Percentiles rank a stretch among this genome's conserved stretches.
Conservation (phyloP, 495 filamentous ascomycete species). For the Thozetella sp. region DNA sequence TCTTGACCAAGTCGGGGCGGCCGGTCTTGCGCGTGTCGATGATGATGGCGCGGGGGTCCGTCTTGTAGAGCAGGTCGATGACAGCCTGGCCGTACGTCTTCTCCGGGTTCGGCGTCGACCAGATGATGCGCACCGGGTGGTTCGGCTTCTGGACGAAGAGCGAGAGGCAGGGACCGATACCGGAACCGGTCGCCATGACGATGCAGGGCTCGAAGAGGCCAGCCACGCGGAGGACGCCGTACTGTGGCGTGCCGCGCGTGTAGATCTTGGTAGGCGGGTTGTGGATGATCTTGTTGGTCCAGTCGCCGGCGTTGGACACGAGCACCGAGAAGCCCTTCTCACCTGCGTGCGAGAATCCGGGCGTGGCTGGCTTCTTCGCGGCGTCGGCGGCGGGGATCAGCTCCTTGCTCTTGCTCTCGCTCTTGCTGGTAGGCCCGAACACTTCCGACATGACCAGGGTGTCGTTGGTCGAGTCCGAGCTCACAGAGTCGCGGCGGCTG, state of each 20-base stretch:
- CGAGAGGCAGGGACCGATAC: slow-evolving; percentile 71
- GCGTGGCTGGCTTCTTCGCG: slow-evolving; percentile 64
- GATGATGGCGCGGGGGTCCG: slow-evolving; percentile 49
- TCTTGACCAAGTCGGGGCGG: slow-evolving; percentile 52
- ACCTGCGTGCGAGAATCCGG: slow-evolving; percentile 56
- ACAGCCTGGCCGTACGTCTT: slow-evolving; percentile 46
- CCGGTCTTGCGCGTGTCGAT: slow-evolving; percentile 46
- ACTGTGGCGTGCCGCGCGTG: slow-evolving; percentile 54
- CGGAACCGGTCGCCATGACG: slow-evolving; percentile 81
- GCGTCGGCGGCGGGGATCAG: slow-evolving; percentile 35
- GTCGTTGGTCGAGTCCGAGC: slow-evolving; percentile 54
- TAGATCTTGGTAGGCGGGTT: slow-evolving; percentile 62
- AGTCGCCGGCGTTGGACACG: slow-evolving; percentile 83
- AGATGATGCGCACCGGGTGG: slow-evolving; percentile 48
- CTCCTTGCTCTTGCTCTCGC: slow-evolving; percentile 17
- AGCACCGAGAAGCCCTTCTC: slow-evolving; percentile 69
- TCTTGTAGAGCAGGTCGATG: slow-evolving; percentile 38
- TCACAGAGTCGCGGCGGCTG: slow-evolving; percentile 39
- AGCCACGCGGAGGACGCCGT: slow-evolving; percentile 74
- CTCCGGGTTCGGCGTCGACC: slow-evolving; percentile 45
- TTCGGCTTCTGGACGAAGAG: slow-evolving; percentile 41
- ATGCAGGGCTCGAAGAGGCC: slow-evolving; percentile 68
- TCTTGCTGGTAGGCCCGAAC: slow-evolving; percentile 36
- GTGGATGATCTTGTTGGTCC: slow-evolving; percentile 68
- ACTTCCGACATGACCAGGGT: slow-evolving; percentile 46